These are phyloP conservation scores for Cubamyces lactineus DNA, from an alignment of 768 basidiomycete genomes.

Conservation along the genomic window DNA sequence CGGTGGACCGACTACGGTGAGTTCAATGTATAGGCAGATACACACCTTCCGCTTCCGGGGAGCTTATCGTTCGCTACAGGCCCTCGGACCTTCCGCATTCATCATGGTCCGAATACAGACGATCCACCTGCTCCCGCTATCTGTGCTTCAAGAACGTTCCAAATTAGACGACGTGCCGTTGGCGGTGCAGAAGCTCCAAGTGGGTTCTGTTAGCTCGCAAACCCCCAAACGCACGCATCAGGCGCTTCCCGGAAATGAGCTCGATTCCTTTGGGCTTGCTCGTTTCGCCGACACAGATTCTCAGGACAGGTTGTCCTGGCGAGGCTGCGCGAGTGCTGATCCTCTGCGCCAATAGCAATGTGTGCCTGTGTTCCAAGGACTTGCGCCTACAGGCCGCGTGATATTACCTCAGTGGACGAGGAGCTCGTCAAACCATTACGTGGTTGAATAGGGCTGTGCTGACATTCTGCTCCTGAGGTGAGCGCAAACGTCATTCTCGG, in stretches of 20 bases:
- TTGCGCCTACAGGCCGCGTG: background rate
- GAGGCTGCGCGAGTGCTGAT: constrained; percentile 11
- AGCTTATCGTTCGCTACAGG: constrained; percentile 17
- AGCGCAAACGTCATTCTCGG: background rate
- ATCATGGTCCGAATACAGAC: constrained; percentile 14
- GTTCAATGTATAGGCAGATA: constrained; percentile 10
- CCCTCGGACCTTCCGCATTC: constrained; percentile 14
- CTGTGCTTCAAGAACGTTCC: constrained; percentile 20
- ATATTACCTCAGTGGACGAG: constrained; percentile 1
- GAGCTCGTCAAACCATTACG: background rate
- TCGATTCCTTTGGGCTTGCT: constrained; percentile 8
- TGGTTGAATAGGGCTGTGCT: background rate
- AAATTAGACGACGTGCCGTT: constrained; percentile 4
- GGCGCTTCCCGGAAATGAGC: constrained; percentile 15
- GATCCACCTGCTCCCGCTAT: constrained; percentile 15
- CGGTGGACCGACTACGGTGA: constrained; percentile 17
- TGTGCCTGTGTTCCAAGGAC: background rate
- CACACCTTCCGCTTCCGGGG: constrained; percentile 5
- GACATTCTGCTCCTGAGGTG: background rate
- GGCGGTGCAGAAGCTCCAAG: constrained; percentile 1
- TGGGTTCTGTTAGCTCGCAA: background rate
- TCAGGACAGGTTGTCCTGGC: background rate
- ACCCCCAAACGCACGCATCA: constrained; percentile 16
- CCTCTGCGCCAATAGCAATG: constrained; percentile 11
- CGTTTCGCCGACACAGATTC: constrained; percentile 6